phyloP scores from a whole-genome alignment of 169 alveolate species.

The Plasmodium reichenowi region DNA sequence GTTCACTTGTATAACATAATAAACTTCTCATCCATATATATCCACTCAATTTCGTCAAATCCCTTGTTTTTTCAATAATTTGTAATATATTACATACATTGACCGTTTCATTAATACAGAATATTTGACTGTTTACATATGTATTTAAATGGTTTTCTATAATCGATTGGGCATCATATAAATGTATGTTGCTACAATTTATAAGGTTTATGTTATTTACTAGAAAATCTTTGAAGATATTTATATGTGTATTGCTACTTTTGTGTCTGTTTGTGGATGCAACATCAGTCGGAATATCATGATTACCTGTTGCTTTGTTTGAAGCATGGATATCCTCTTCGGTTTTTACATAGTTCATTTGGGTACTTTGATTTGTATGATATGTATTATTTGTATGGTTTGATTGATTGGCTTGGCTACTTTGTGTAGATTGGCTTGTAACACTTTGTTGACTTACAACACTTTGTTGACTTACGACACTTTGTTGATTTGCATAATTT shows the following conservation, averaged over 20 bases:
- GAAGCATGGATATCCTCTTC: too few relatives aligned
- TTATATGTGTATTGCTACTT: neutral
- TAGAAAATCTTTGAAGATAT: conserved; percentile 62
- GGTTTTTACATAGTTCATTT: too few relatives aligned
- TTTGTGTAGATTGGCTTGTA: too few relatives aligned
- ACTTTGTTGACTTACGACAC: too few relatives aligned
- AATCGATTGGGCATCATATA: conserved; percentile 35
- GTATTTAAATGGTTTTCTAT: conserved; percentile 29
- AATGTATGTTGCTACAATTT: conserved; percentile 59
- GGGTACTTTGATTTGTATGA: too few relatives aligned
- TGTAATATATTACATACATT: conserved; percentile 79
- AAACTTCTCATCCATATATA: conserved; percentile 91
- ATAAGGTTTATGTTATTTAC: conserved; percentile 55
- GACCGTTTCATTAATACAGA: conserved; percentile 42
- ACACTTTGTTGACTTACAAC: too few relatives aligned
- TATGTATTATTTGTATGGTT: too few relatives aligned
- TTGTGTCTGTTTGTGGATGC: neutral
- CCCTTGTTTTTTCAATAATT: conserved; percentile 93
- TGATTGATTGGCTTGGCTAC: too few relatives aligned
- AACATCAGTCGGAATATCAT: too few relatives aligned
- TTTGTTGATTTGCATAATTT: too few relatives aligned
- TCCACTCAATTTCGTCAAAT: conserved; percentile 94
- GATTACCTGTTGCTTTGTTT: too few relatives aligned
- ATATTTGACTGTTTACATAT: conserved; percentile 52
- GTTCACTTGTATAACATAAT: conserved; percentile 91